Base-by-base conservation (phyloP, 2,329 filamentous ascomycete genomes). In the Diplodia scrobiculata region DNA sequence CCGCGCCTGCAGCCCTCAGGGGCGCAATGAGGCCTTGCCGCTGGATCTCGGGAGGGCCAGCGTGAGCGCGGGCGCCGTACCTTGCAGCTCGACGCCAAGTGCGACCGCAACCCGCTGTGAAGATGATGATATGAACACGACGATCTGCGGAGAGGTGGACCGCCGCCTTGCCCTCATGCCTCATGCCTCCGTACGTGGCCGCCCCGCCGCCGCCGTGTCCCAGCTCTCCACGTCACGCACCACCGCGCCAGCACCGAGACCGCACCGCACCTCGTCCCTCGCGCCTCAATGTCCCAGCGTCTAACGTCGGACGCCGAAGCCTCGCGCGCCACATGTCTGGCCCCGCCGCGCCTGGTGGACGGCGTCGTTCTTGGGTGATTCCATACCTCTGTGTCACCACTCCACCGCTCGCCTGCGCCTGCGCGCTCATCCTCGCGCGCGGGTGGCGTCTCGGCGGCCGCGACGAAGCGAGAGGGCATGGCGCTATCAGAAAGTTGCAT, bases 51-150 rank as follows among this genome's bases (percentile, higher is more conserved):
- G 55, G 59, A 52, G 47, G 38, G 59, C 47, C 58, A 48, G 58
- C 41, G 25, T 38, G 47, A 32, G 41, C 32, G 45, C 32, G 45
- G 58, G 41, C 54, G 59, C 52, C 48, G 60, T 63, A 63, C 60
- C 60, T 63, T 63, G 60, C 60, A 63, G 47, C 58, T 50, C 58
- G 45, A 50, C 59, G 50, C 50, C 60, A 50, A 50, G 60, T 63
- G 60, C 48, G 48, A 63, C 60, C 32, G 32, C 21, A 9, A 25
- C n/a, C 45, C 59, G 27, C 59, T 51, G 25, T 53, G 50, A 63
- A 62, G 58, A 62, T 62, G 55, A 47, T 25, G 55, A 58, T 45
- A 21, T 60, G 55, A 48, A 60, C 53, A 38, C 55, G 55, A 32
- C 25, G 58, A 62, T 62, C 41, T 62, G 58, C 45, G 41, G 58